Conservation (phyloP, 176 grass and related monocot genomes). For the Ensete glaucum region DNA sequence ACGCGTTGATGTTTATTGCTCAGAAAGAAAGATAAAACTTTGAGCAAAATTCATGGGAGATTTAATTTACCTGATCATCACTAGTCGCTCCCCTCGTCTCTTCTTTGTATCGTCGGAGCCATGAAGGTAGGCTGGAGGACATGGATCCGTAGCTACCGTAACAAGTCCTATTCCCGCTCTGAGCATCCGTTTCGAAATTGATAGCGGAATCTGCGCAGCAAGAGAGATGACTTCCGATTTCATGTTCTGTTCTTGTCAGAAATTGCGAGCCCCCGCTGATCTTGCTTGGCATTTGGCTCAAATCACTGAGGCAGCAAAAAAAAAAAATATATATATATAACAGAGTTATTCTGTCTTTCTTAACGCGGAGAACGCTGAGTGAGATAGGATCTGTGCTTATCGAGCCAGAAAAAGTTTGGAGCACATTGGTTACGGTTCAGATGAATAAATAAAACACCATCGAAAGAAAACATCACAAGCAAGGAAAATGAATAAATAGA, state of each 20-base stretch:
- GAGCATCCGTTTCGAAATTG: constrained; percentile 7
- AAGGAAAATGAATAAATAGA: neutral
- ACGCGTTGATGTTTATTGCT: neutral
- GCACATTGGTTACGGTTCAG: neutral
- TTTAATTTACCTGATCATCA: neutral
- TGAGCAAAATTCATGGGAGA: neutral
- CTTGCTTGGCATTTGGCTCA: neutral
- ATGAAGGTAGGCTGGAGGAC: constrained; percentile 25
- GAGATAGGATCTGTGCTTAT: no score
- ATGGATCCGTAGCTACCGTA: neutral
- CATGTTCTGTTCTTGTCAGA: constrained; percentile 21
- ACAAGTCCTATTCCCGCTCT: neutral
- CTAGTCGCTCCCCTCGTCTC: constrained; percentile 7
- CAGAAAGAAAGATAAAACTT: neutral
- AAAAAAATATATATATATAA: neutral
- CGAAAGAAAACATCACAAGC: neutral
- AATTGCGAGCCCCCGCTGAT: neutral
- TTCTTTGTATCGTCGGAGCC: constrained; percentile 34
- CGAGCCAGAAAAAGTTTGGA: neutral
- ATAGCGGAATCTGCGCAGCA: constrained; percentile 14
- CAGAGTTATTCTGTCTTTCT: neutral
- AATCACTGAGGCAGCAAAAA: neutral
- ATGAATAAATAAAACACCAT: neutral
- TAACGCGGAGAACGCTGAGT: neutral
- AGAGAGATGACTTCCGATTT: constrained; percentile 15